phyloP scores from a whole-genome alignment of 2,329 filamentous ascomycete species.

The Chalaropsis ovoidea region DNA sequence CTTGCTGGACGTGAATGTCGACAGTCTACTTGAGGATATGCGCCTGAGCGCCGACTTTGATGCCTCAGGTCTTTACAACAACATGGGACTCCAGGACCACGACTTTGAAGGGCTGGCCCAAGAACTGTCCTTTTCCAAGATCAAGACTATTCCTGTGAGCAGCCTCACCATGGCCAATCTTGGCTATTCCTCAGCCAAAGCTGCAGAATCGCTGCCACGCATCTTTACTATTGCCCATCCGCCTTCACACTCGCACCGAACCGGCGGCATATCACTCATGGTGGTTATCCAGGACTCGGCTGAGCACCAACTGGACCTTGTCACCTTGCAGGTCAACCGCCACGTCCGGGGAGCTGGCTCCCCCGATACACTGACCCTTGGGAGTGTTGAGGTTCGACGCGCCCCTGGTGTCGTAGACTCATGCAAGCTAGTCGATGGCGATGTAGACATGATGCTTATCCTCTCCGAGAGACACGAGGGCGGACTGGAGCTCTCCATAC shows the following conservation, averaged over 20 bases:
- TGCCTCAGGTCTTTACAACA: constrained; percentile 51
- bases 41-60: constrained; percentile 53
- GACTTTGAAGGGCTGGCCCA: constrained; percentile 60
- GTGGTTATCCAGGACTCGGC: constrained; percentile 61
- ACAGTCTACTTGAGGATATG: constrained; percentile 58
- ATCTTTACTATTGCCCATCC: constrained; percentile 59
- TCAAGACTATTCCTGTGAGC: constrained; percentile 56
- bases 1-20: constrained; percentile 57
- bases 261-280: constrained; percentile 46
- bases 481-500: constrained; percentile 56
- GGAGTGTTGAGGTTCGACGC: constrained; percentile 43
- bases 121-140: constrained; percentile 61
- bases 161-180: constrained; percentile 49
- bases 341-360: constrained; percentile 8
- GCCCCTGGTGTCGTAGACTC: constrained; percentile 62
- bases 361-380: constrained; percentile 23
- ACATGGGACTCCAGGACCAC: constrained; percentile 59
- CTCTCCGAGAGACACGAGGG: constrained; percentile 56
- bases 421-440: constrained; percentile 58
- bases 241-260: constrained; percentile 44
- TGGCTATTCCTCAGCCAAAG: constrained; percentile 35
- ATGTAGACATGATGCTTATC: constrained; percentile 57
- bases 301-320: constrained; percentile 47
- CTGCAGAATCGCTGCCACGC: constrained; percentile 31
- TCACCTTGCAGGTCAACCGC: constrained; percentile 19